Evolutionary conservation across 164 flowering plant genomes (phyloP), one percentile per base, ranked within the genome.

Genomic region (Magnolia officinalis): DNA sequence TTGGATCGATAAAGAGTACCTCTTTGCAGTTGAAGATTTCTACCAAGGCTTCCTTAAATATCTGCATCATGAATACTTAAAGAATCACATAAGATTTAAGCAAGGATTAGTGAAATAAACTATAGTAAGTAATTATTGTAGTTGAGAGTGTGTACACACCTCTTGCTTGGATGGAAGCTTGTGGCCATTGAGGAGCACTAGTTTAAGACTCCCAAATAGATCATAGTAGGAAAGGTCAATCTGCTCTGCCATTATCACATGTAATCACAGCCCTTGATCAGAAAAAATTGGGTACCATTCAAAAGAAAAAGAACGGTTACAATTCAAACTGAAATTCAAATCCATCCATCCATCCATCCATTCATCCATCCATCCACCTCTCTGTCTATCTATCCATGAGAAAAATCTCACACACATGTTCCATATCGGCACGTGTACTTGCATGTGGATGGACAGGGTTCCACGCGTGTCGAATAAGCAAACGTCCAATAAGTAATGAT

Each of bases 201-300:
- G 72, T 75, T 88, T 87, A 13, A 91, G 90, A 81, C 93, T 84
- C 67, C 93, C 93, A 83, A 82, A 91, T 50, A 81, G 72, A 78
- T 88, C 87, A 80, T 85, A 90, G 77, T 90, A 91, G 19, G 89
- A 86, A 58, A 91, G 81, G 72, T 91, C 92, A 81, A 90, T 85
- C 96, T 91, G 92, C 75, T 65, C 74, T 77, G 74, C 70, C 75
- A 74, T 76, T 73, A 19, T 13, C 16, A 77, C 18, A 71, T 51
- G 52, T 67, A 19, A 51, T 69, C 66, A 75, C 66, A 52, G 55
- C 70, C 59, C 29, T 50, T 8, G 45, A 51, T 58, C n/a, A 73
- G 50, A 69, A 68, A 68, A 68, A 74, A 70, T 9, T 64, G 26
- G n/a, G 37, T 70, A 66, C 67, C 59, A 63, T 19, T 74, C 23